phyloP scores from a whole-genome alignment of 176 grass and related monocot species.

The maize (Zea mays) region Zm-B73-REFERENCE-NAM-5.0 NC_050100.1:218093501-218094000 shows the following conservation, averaged over 20 bases:
- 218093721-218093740: too few species aligned
- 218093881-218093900: not conserved
- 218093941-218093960: not conserved
- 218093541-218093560: conserved; percentile 1
- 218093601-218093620: not conserved
- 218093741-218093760: not conserved
- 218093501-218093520: not conserved
- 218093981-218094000: not conserved
- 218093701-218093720: not conserved
- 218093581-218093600: not conserved
- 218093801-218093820: not conserved
- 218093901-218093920: not conserved
- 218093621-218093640: conserved; percentile 13
- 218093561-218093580: not conserved
- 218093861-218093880: conserved; percentile 7
- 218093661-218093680: not conserved
- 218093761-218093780: not conserved
- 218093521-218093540: not conserved
- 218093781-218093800: not conserved
- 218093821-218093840: too few species aligned
- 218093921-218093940: not conserved
- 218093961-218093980: not conserved
- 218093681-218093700: not conserved
- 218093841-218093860: too few species aligned
- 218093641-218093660: not conserved